Base-by-base conservation (phyloP, 2,329 filamentous ascomycete species). In the Neopestalotiopsis rosae region DNA sequence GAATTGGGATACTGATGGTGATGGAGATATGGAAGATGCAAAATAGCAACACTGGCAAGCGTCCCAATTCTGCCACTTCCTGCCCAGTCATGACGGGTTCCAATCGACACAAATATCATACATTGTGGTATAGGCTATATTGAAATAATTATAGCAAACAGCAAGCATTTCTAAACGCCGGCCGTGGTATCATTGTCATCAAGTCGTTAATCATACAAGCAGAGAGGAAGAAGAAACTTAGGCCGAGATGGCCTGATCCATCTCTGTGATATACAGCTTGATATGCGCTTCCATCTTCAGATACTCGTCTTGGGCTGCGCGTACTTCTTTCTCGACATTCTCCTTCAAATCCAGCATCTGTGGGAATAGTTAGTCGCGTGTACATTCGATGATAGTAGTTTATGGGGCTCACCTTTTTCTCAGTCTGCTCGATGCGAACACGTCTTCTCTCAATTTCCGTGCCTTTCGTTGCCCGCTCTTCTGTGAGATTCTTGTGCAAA, bases 331-430 rank as follows among this genome's bases (percentile, higher is more conserved):
- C 78, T 98, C 95, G 71, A 99, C 97, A 76, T 96, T 97, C 79
- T 98, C 96, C 79, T 98, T 98, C 74, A 99, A 87, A 81, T 99
- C 96, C 62, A 92, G 90, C 95, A 98, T 99, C 95, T 98, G 71
- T 66, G 52, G 5, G n/a, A 56, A 0, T 68, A 61, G 69, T 77
- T 70, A 76, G 78, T 72, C 75, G 34, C 28, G 24, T 17, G 32
- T 4, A 24, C 1, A 70, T 38, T 13, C 24, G 1, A 32, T 30
- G 38, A 49, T 64, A 40, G 20, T 14, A 13, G 9, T 30, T 34
- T 34, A 17, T 17, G 6, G 69, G 34, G 77, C 85, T 75, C 85
- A 94, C 94, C 93, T 98, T 98, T 85, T 98, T 98, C 87, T 98
- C 95, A 9, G 94, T 97, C 84, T 98, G 94, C 82, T 99, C 96